Base-by-base conservation (phyloP, 2,329 filamentous ascomycete genomes). In the Macrophomina phaseolina region DNA sequence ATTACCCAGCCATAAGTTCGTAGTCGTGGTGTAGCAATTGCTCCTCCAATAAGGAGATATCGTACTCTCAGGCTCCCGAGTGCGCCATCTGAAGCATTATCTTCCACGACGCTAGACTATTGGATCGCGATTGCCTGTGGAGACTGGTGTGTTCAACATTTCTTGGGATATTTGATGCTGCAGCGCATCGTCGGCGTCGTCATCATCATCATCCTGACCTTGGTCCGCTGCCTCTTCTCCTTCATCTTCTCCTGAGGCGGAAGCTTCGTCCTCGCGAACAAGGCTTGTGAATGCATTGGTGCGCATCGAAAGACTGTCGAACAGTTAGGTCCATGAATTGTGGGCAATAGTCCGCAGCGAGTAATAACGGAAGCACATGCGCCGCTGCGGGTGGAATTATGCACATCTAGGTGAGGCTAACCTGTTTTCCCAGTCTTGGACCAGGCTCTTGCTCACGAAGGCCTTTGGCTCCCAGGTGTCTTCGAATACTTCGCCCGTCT, bases 391-490 rank as follows among this genome's bases (percentile, higher is more conserved):
- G 23, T 23, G 23, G 23, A 3, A 23, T 23, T 23, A 23, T 23
- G 23, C 23, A 23, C 23, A 23, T 23, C 23, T 2, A 23, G 23
- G 36, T 38, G 36, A 7, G 11, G 4, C 36, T 8, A 8, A 38
- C 36, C 36, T 38, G 7, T 23, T 28, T 32, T 62, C n/a, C 58
- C 58, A 62, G 1, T 62, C 12, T 11, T 28, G 14, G 45, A 62
- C 45, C 45, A 62, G n/a, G 6, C 4, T 16, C 18, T 49, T 23
- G 32, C 30, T 16, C 16, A 45, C 58, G 18, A 49, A 49, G 0
- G 30, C 14, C 30, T 62, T 62, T 4, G 58, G 58, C 32, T 62
- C 58, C 58, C 58, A 62, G 11, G 45, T 62, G 45, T 62, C 58
- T 5, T 9, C 18, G n/a, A 23, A 62, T 5, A 62, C 58, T 30